Evolutionary conservation across 2,329 filamentous ascomycete genomes (phyloP).

Genomic region (Calonectria fujianensis): DNA sequence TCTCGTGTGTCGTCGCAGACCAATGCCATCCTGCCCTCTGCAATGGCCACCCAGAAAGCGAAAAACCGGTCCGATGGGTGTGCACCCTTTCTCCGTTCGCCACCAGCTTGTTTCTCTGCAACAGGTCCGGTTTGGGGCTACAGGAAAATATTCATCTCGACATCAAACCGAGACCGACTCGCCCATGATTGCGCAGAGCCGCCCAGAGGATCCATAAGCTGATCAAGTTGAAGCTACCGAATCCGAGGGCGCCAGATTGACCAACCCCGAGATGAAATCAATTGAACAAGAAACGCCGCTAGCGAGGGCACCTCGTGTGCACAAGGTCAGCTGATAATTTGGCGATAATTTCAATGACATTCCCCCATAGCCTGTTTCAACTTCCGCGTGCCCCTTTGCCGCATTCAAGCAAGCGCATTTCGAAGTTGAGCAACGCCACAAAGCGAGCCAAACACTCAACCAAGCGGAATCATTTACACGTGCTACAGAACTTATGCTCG

Average conservation of each 20-base stretch:
- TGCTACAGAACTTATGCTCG: not conserved
- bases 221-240: not conserved
- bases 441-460: constrained; percentile 1
- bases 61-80: constrained; percentile 5
- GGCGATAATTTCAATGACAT: not conserved
- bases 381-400: constrained; percentile 9
- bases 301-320: not conserved
- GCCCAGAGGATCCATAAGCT: not conserved
- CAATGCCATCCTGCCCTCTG: constrained; percentile 2
- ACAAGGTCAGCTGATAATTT: constrained; percentile 13
- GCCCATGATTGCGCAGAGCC: not conserved
- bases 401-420: constrained; percentile 16
- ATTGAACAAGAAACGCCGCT: not conserved
- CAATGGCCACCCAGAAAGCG: not conserved
- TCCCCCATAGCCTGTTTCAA: not conserved
- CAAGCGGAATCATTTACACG: constrained; percentile 3
- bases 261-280: constrained; percentile 7
- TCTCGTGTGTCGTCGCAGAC: constrained; percentile 30
- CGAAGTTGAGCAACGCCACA: constrained; percentile 3
- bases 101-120: constrained; percentile 22
- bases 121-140: not conserved
- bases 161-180: not conserved
- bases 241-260: not conserved
- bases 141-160: constrained; percentile 2
- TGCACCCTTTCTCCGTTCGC: not conserved